A percentile compares a stretch with the other conserved stretches of the same genome.
Evolutionary conservation across 2,329 filamentous ascomycete genomes (phyloP).

Genomic region (Teratosphaeria pseudoeucalypti): DNA sequence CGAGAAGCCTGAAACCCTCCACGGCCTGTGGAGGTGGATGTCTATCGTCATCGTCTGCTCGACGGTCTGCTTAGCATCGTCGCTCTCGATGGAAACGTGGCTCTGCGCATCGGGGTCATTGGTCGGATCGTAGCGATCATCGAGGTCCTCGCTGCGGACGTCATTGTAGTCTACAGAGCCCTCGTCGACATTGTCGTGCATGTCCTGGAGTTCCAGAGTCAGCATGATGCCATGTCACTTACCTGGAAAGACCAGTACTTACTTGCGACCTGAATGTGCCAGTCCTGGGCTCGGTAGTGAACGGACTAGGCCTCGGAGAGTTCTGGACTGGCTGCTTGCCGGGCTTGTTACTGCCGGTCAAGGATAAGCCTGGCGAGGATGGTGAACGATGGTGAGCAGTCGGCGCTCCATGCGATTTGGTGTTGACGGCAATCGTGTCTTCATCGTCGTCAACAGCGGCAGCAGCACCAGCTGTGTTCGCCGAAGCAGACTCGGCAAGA

Average conservation of each 20-base stretch:
- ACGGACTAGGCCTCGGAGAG: not conserved
- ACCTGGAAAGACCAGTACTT: not conserved
- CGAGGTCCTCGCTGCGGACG: not conserved
- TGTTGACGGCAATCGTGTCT: not conserved
- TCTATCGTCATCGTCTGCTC: not conserved
- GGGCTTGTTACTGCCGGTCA: not conserved
- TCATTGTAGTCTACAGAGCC: not conserved
- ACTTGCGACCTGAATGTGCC: not conserved
- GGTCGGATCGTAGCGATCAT: not conserved
- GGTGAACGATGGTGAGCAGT: not conserved
- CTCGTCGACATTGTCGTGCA: not conserved
- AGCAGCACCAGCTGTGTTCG: not conserved
- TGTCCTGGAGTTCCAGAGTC: not conserved
- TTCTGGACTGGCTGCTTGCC: not conserved
- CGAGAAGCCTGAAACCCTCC: constrained; percentile 10
- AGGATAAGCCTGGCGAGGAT: not conserved
- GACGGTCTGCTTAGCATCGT: not conserved
- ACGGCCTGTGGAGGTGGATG: constrained; percentile 6
- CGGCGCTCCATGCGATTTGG: not conserved
- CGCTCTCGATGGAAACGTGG: not conserved
- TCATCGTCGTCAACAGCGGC: not conserved
- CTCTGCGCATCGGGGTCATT: constrained; percentile 1
- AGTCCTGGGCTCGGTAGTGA: not conserved
- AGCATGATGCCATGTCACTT: not conserved
- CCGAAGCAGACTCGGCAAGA: not conserved